Evolutionary conservation across 257 asterid species (phyloP).

Genomic region (Osmanthus fragrans): DNA sequence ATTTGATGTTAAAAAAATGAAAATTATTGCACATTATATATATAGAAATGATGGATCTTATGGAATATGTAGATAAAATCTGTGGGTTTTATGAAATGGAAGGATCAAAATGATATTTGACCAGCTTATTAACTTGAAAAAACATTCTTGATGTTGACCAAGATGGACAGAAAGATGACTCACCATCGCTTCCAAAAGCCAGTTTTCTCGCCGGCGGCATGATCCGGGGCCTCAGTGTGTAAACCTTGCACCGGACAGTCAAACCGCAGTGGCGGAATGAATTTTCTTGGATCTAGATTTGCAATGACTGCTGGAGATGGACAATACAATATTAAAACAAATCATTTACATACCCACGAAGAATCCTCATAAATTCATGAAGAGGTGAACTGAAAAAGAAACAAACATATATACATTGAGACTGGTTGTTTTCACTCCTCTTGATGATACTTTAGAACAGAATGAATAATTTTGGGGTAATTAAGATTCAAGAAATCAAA

Average conservation of each 20-base stretch:
- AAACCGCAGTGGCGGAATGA: slow-evolving; percentile 39
- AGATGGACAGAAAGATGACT: not conserved
- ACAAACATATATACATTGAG: slow-evolving; percentile 25
- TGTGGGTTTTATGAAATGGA: not conserved
- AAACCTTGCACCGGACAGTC: slow-evolving; percentile 34
- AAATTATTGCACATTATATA: not conserved
- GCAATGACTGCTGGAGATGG: slow-evolving; percentile 7
- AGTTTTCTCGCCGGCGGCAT: slow-evolving; percentile 20
- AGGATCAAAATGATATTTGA: too few species aligned
- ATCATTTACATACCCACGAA: not conserved
- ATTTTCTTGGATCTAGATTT: too few species aligned
- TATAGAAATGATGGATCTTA: too few species aligned
- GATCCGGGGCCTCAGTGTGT: not conserved
- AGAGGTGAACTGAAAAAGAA: slow-evolving; percentile 11
- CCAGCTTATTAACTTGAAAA: too few species aligned
- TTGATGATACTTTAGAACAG: not conserved
- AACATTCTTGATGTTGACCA: too few species aligned
- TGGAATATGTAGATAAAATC: too few species aligned
- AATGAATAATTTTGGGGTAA: not conserved
- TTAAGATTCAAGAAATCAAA: not conserved
- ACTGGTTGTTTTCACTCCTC: slow-evolving; percentile 35
- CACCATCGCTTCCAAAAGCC: slow-evolving; percentile 52
- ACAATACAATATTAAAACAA: not conserved
- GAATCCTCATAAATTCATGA: too few species aligned
- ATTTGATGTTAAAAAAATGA: too few species aligned